phyloP scores from a whole-genome alignment of 1,139 yeast species.

The Kazachstania sp. region DNA sequence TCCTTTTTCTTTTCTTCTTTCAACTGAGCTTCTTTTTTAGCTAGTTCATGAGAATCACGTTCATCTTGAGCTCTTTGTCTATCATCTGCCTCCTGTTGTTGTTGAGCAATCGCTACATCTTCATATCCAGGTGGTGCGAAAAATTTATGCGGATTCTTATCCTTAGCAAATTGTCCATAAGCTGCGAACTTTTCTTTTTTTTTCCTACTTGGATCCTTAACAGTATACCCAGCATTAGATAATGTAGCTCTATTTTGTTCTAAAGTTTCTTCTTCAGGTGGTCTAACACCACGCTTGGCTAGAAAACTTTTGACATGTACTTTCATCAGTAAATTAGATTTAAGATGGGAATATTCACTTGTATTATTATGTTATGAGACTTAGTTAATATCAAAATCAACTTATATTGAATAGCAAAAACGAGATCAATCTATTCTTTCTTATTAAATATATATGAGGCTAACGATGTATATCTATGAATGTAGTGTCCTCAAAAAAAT shows the following conservation, averaged over 20 bases:
- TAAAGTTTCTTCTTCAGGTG: conserved; percentile 52
- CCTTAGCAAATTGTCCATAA: conserved; percentile 52
- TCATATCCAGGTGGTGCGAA: conserved; percentile 41
- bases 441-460: too few relatives aligned
- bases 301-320: conserved; percentile 42
- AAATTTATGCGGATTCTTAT: conserved; percentile 34
- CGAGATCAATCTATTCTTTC: too few relatives aligned
- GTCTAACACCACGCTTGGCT: conserved; percentile 34
- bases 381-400: not conserved
- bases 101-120: conserved; percentile 18
- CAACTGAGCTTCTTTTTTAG: conserved; percentile 4
- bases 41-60: not conserved
- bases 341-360: too few relatives aligned
- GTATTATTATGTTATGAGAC: not conserved
- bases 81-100: conserved; percentile 20
- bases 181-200: conserved; percentile 58
- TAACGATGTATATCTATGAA: too few relatives aligned
- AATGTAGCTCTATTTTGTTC: conserved; percentile 46
- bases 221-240: conserved; percentile 45
- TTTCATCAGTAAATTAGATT: not conserved
- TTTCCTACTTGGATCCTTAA: conserved; percentile 34
- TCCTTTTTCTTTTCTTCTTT: conserved; percentile 5
- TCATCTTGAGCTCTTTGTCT: conserved; percentile 12
- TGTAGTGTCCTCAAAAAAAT: too few relatives aligned
- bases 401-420: too few relatives aligned